Evolutionary conservation across 352 stramenopile genomes (phyloP).

Genomic region (Phytophthora vignae): DNA sequence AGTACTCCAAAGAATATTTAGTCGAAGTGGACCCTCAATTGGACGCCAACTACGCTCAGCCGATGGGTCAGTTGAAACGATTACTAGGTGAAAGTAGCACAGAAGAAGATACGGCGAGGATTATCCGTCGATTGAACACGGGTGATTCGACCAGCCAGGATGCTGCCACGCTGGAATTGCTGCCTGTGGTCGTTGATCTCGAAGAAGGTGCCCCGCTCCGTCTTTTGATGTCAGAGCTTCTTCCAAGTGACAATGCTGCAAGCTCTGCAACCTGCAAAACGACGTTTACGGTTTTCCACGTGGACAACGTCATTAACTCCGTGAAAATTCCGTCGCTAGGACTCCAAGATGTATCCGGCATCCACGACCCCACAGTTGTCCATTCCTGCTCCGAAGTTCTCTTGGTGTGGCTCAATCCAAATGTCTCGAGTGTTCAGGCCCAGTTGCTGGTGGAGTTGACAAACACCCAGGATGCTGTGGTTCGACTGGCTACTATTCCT

Average conservation of each 20-base stretch:
- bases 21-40: background rate
- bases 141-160: background rate
- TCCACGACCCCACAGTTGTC: slow-evolving; percentile 7
- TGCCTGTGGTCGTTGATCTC: slow-evolving; percentile 15
- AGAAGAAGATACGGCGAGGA: no score
- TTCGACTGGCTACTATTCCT: slow-evolving; percentile 11
- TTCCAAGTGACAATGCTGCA: background rate
- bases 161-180: slow-evolving; percentile 4
- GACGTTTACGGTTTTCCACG: slow-evolving; percentile 18
- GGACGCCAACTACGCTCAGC: background rate
- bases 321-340: slow-evolving; percentile 15
- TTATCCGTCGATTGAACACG: slow-evolving; percentile 2
- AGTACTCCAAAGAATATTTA: slow-evolving; percentile 15
- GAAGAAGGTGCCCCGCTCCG: slow-evolving; percentile 9
- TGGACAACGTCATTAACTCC: slow-evolving; percentile 9
- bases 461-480: background rate
- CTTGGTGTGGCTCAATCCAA: background rate
- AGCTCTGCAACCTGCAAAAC: slow-evolving; percentile 15
- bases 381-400: slow-evolving; percentile 20
- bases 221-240: slow-evolving; percentile 9
- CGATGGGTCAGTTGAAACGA: background rate
- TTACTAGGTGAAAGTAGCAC: background rate
- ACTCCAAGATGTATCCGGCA: slow-evolving; percentile 8
- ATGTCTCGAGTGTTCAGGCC: background rate
- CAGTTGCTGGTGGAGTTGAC: slow-evolving; percentile 8